Evolutionary conservation across 139 green algal species (phyloP), one percentile per base, ranked within the genome.

Genomic region (Edaphochlamys debaryana): DNA sequence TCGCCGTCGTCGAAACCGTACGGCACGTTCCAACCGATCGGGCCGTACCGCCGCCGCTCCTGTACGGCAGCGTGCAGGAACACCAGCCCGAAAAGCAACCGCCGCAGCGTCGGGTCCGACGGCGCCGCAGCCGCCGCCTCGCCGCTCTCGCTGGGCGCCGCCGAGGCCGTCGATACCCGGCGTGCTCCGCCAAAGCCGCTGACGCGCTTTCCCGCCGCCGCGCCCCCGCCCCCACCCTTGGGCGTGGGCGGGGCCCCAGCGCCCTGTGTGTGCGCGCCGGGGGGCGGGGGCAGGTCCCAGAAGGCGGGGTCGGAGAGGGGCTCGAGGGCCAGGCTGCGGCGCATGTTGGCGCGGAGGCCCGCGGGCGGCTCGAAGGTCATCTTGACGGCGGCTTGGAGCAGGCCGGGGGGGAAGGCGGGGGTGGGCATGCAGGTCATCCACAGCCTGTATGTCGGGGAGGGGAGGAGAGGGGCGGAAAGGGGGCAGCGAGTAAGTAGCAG

Each of bases 1-100:
- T 95, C 92, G 11, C 90, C 88, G 66, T 93, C 90, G 56, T 94
- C 89, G 82, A 94, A 94, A 88, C 86, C 89, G 58, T 92, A 90
- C 22, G 89, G 86, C 54, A 92, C 84, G 71, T 90, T 92, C 86
- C 87, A 93, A 17, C 90, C 90, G 48, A 94, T 92, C 29, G 92
- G 87, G 0, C 92, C 92, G 63, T 93, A 95, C 48, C 87, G 87
- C 72, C 91, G 63, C 42, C 92, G 84, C 84, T 94, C 92, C 68
- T 93, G 87, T 36, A 89, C 66, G 11, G 67, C 32, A 19, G 85
- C 88, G 60, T 92, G 88, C 40, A 87, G 48, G 66, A 89, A 90
- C 38, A 82, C 79, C 25, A 93, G 79, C 15, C 87, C 87, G 60
- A 93, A 91, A 41, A 93, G 77, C 67, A 93, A 68, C 50, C 78